These are phyloP conservation scores for Flueggea neowawraea DNA, from an alignment of 441 rosid species.

Conservation along the genomic window DNA sequence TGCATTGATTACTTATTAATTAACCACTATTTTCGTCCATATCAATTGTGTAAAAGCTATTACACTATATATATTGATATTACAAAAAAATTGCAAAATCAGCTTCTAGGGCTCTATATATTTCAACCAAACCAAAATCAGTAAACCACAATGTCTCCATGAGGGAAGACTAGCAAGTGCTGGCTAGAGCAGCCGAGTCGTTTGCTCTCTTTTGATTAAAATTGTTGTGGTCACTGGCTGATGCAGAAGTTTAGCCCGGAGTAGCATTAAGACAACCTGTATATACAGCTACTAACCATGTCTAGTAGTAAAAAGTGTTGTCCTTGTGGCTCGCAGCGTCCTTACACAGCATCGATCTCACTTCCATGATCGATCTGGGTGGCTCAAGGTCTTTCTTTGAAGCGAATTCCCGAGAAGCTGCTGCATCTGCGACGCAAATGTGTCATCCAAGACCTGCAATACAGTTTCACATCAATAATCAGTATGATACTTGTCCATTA, in stretches of 20 bases:
- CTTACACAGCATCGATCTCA: conserved; percentile 78
- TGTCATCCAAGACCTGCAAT: conserved; percentile 77
- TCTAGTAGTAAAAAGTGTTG: conserved; percentile 36
- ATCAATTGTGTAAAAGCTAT: too few relatives aligned
- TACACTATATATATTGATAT: too few relatives aligned
- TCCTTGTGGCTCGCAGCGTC: conserved; percentile 57
- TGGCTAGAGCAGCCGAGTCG: conserved; percentile 22
- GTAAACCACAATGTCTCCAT: not conserved
- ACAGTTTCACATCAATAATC: too few relatives aligned
- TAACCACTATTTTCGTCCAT: too few relatives aligned
- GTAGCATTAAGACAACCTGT: not conserved
- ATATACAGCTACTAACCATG: not conserved
- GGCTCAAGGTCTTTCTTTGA: conserved; percentile 73
- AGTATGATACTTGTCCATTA: too few relatives aligned
- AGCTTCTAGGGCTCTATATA: not conserved
- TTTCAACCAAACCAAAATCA: not conserved
- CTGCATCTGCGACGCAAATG: conserved; percentile 81
- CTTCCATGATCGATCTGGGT: conserved; percentile 82
- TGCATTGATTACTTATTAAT: too few relatives aligned
- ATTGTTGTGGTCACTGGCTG: not conserved
- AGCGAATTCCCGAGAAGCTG: conserved; percentile 70
- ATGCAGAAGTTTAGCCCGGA: not conserved
- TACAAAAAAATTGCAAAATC: too few relatives aligned
- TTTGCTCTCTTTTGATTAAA: conserved; percentile 15
- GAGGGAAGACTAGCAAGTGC: not conserved